phyloP scores from a whole-genome alignment of 2,329 filamentous ascomycete genomes.

The Dichotomopilus funicola region DNA sequence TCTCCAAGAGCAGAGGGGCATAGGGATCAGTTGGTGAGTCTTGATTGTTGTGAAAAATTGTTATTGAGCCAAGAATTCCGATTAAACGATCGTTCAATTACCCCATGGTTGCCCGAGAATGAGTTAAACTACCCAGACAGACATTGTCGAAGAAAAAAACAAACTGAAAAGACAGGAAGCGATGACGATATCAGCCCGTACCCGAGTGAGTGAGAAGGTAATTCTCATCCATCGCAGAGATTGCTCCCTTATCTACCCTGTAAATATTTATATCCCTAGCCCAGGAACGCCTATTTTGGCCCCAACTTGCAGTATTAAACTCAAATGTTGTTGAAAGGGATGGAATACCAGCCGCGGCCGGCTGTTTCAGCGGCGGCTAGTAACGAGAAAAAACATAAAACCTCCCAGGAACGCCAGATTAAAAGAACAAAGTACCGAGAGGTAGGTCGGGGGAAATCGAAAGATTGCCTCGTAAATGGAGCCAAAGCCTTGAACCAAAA shows the following conservation, averaged over 20 bases:
- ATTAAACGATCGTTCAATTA: too few species aligned
- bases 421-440: neutral
- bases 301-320: neutral
- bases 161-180: neutral
- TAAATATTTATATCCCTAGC: constrained; percentile 9
- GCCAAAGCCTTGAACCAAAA: neutral
- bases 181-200: neutral
- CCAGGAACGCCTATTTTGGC: neutral
- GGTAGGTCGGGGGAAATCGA: too few species aligned
- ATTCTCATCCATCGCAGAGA: constrained; percentile 12
- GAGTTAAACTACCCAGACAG: too few species aligned
- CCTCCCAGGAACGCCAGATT: neutral
- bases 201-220: neutral
- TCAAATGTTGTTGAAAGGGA: too few species aligned
- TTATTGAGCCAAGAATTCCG: too few species aligned
- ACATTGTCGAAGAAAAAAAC: too few species aligned
- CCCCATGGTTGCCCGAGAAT: too few species aligned
- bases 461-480: neutral
- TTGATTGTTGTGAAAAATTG: too few species aligned
- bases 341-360: too few species aligned
- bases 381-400: neutral
- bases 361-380: too few species aligned
- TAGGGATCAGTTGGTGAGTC: too few species aligned
- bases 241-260: constrained; percentile 21
- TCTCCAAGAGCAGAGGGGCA: too few species aligned